Base-by-base conservation (phyloP, 2,329 filamentous ascomycete genomes). In the Thyridium curvatum region DNA sequence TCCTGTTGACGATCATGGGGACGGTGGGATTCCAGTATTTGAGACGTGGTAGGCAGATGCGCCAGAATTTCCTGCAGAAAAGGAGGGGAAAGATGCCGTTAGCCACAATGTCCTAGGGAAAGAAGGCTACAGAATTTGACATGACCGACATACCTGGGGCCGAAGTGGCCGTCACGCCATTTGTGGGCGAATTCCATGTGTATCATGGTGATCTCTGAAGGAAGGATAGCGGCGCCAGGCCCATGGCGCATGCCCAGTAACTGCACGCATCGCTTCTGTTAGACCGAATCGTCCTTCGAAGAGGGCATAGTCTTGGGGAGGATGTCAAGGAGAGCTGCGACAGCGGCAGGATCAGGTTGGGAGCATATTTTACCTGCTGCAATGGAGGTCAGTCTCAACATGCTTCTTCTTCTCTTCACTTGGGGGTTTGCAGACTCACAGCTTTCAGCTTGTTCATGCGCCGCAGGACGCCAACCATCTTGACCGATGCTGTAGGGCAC, bases 21-120 rank as follows among this genome's bases (percentile, higher is more conserved):
- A 96, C 62, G 12, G 79, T 67, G 1, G 93, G 93, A 61, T 98
- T 98, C 72, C 94, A 84, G 68, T 82, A 98, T 72, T 98, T 96
- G 49, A 98, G 72, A 41, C 87, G 79, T 16, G 87, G 86, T 35
- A 97, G 80, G 58, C 81, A 84, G 44, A 82, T 71, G 47, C 77
- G 79, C 86, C 88, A 95, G 74, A 98, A 96, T 68, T 87, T 87
- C 55, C 90, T 94, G 48, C 58, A 56, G n/a, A n/a, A n/a, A n/a
- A n/a, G 34, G 60, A 30, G 14, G 12, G 17, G 5, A 34, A 52
- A 52, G 46, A 59, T 55, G 39, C 57, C 54, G 46, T 55, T 34
- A 38, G 42, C 44, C 16, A 6, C 21, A 6, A 6, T 10, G 6
- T 26, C 21, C 10, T 6, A 6, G 10, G 6, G 6, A 26, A 26